Percentiles rank a stretch among this genome's conserved stretches.
Evolutionary conservation across 345 rosid species (phyloP).

Genomic region (rapeseed (Brassica napus)): Da-Ae NC_063441.1:21585001-21585500

Average conservation of each 20-base stretch:
- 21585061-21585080: no score
- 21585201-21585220: conserved; percentile 4
- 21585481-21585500: conserved; percentile 7
- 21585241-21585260: conserved; percentile 23
- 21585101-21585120: no score
- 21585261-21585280: conserved; percentile 15
- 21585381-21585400: conserved; percentile 33
- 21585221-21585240: conserved; percentile 9
- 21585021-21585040: no score
- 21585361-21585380: conserved; percentile 1
- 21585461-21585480: conserved; percentile 29
- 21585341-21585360: conserved; percentile 30
- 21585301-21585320: conserved; percentile 15
- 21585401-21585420: conserved; percentile 21
- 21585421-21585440: conserved; percentile 38
- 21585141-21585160: conserved; percentile 10
- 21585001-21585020: no score
- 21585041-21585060: no score
- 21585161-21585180: conserved; percentile 3
- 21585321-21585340: neutral
- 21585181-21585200: conserved; percentile 1
- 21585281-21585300: conserved; percentile 27
- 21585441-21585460: conserved; percentile 53
- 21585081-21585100: no score
- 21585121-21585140: no score